Evolutionary conservation across 2,329 filamentous ascomycete species (phyloP).

Genomic region (Aspergillus aculeatinus): DNA sequence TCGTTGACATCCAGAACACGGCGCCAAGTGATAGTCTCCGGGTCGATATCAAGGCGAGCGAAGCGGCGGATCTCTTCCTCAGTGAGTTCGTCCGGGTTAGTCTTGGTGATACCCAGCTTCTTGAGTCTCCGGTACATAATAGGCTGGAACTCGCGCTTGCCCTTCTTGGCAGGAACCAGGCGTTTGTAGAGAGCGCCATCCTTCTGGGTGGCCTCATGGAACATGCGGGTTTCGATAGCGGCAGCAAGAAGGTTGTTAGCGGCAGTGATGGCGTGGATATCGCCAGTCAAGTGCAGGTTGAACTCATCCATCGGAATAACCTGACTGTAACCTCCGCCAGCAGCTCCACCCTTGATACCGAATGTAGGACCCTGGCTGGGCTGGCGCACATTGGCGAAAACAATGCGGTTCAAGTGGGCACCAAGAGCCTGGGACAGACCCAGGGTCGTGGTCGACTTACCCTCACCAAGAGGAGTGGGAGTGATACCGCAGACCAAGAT

Average conservation of each 20-base stretch:
- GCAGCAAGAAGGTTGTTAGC: slow-evolving; percentile 96
- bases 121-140: slow-evolving; percentile 91
- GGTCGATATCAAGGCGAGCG: slow-evolving; percentile 93
- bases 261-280: slow-evolving; percentile 95
- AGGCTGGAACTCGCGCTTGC: slow-evolving; percentile 79
- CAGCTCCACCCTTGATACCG: slow-evolving; percentile 97
- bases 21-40: slow-evolving; percentile 94
- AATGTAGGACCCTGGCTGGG: slow-evolving; percentile 97
- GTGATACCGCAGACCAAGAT: slow-evolving; percentile 94
- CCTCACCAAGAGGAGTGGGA: slow-evolving; percentile 92
- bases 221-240: slow-evolving; percentile 96
- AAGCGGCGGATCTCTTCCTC: slow-evolving; percentile 85
- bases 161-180: slow-evolving; percentile 85
- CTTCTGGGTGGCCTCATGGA: slow-evolving; percentile 95
- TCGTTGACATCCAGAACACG: slow-evolving; percentile 97
- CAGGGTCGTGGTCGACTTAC: slow-evolving; percentile 97
- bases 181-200: slow-evolving; percentile 83
- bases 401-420: slow-evolving; percentile 80
- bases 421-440: slow-evolving; percentile 90
- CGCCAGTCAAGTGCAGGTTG: slow-evolving; percentile 94
- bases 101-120: slow-evolving; percentile 96
- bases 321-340: slow-evolving; percentile 96
- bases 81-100: slow-evolving; percentile 84
- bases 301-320: slow-evolving; percentile 99
- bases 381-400: slow-evolving; percentile 95